These are phyloP conservation scores for Auricularia sp. DNA, from an alignment of 768 basidiomycete species.

Conservation along the genomic window DNA sequence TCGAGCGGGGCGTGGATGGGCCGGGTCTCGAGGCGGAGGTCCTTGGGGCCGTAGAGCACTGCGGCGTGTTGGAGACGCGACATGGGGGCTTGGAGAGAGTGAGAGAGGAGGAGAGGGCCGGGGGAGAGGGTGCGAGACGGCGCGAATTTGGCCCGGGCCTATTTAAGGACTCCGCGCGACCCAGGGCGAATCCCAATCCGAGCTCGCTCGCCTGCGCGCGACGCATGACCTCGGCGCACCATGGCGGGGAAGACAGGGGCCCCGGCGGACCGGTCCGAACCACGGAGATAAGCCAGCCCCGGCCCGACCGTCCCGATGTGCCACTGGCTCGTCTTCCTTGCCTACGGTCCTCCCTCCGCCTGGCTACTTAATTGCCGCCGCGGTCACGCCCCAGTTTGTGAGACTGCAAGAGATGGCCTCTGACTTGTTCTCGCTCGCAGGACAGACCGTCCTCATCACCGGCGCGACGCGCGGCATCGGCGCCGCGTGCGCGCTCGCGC, in stretches of 20 bases:
- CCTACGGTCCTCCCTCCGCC: too few species aligned
- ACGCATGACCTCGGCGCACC: neutral
- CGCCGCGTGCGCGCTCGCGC: conserved; percentile 42
- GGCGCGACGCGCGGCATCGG: conserved; percentile 67
- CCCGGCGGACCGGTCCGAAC: neutral
- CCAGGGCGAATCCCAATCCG: neutral
- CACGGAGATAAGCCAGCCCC: neutral
- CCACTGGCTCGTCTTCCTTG: too few species aligned
- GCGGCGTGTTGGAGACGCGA: conserved; percentile 37
- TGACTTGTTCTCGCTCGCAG: conserved; percentile 56
- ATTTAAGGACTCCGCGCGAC: neutral
- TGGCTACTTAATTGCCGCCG: neutral
- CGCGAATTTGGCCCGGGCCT: neutral
- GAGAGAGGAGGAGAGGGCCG: conserved; percentile 5
- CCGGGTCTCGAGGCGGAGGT: conserved; percentile 73
- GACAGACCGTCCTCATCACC: conserved; percentile 67
- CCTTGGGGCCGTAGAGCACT: conserved; percentile 75
- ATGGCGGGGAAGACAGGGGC: neutral
- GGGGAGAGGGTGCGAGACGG: neutral
- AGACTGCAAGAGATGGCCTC: conserved; percentile 13
- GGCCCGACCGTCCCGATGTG: neutral
- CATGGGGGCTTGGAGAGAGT: neutral
- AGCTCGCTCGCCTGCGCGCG: neutral
- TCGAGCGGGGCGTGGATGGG: conserved; percentile 59
- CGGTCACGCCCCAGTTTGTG: neutral